phyloP scores from a whole-genome alignment of 768 basidiomycete genomes.

The Trametes elegans region DNA sequence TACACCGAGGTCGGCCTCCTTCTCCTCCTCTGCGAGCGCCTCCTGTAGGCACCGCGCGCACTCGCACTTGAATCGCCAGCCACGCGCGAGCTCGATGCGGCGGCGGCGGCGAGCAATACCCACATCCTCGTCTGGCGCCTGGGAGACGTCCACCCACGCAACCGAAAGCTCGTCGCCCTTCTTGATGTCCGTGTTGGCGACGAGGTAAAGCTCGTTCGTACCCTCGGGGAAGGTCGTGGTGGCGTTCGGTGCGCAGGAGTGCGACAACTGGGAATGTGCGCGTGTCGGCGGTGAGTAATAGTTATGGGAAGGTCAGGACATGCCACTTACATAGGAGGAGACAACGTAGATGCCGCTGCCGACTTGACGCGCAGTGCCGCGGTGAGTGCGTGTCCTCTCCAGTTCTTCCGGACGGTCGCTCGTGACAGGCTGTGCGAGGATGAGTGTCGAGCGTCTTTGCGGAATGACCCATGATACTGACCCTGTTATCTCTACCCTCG shows the following conservation, averaged over 20 bases:
- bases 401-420: conserved; percentile 61
- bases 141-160: conserved; percentile 69
- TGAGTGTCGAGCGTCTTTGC: too few species aligned
- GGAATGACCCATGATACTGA: conserved; percentile 29
- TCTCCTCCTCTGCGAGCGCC: conserved; percentile 18
- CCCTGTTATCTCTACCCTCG: conserved; percentile 70
- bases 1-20: conserved; percentile 32
- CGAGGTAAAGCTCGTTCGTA: conserved; percentile 66
- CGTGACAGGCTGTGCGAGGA: conserved; percentile 58
- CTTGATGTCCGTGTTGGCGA: conserved; percentile 65
- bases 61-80: conserved; percentile 79
- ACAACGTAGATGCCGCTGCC: conserved; percentile 75
- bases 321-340: conserved; percentile 61
- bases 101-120: conserved; percentile 61
- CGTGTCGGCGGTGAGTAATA: neutral
- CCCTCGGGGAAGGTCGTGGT: conserved; percentile 63
- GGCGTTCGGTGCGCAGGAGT: conserved; percentile 72
- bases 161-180: conserved; percentile 76
- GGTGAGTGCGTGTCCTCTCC: conserved; percentile 74
- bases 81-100: conserved; percentile 71
- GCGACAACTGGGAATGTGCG: conserved; percentile 45
- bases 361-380: conserved; percentile 72
- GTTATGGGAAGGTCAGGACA: too few species aligned
- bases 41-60: conserved; percentile 68
- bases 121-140: conserved; percentile 50